These are phyloP conservation scores for Alternaria brassicae DNA, from an alignment of 2,329 filamentous ascomycete genomes.

Conservation along the genomic window DNA sequence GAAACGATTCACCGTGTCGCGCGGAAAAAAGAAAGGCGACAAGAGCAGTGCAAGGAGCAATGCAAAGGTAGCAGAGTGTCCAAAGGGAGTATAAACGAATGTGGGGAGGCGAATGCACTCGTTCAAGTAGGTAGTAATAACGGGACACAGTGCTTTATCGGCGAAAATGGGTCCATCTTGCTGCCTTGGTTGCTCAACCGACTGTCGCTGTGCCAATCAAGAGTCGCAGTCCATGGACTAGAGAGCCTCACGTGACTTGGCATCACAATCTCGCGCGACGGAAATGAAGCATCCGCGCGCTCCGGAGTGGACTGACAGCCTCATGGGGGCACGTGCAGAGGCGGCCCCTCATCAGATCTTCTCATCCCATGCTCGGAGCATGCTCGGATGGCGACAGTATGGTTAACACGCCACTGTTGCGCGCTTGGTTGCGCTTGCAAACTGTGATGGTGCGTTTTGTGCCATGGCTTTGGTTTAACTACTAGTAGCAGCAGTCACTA, in stretches of 20 bases:
- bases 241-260: constrained; percentile 3
- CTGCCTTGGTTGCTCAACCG: not conserved
- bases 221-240: not conserved
- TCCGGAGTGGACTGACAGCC: constrained; percentile 24
- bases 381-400: constrained; percentile 13
- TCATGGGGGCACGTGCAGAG: not conserved
- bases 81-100: constrained; percentile 9
- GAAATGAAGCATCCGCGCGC: constrained; percentile 13
- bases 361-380: constrained; percentile 21
- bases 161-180: constrained; percentile 13
- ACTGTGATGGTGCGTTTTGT: not conserved
- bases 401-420: constrained; percentile 17
- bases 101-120: constrained; percentile 12
- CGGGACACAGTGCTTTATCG: constrained; percentile 12
- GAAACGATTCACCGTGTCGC: not conserved
- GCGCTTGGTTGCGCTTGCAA: constrained; percentile 11
- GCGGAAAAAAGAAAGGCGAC: not conserved
- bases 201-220: constrained; percentile 15
- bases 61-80: not conserved
- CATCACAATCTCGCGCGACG: constrained; percentile 11
- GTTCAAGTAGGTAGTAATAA: constrained; percentile 13
- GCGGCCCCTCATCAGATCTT: constrained; percentile 21
- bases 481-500: not conserved
- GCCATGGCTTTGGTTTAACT: not conserved
- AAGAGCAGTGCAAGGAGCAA: not conserved